Evolutionary conservation across 2,329 filamentous ascomycete species (phyloP), one percentile per base, ranked within the genome.

Genomic region (Talaromyces sp.): DNA sequence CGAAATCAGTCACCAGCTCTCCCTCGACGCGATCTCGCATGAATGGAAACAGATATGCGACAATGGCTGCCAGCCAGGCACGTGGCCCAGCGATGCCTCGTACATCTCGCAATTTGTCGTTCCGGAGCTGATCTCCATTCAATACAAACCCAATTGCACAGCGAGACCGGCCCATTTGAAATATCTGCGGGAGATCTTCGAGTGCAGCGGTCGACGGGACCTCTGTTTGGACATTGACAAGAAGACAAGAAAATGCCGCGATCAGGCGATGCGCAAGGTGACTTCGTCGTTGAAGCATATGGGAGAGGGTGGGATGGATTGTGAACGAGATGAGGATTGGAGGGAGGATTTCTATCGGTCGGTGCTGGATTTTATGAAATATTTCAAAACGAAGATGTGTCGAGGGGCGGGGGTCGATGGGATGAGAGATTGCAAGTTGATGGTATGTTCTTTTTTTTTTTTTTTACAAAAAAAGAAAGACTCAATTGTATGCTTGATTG

Each of bases 341-440:
- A 57, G 51, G 33, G 57, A 25, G 13, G 60, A 59, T 3, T 62
- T 62, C 33, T 62, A 55, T 33, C 51, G 47, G 10, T 56, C 39
- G 33, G 52, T 59, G 4, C 39, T 62, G n/a, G 57, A 59, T 2
- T 54, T 49, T 11, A 62, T 62, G 60, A 47, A 42, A 15, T 62
- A 53, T 62, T 62, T 59, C 44, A 58, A 2, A 30, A 52, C 19
- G 30, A 62, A 44, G 49, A 28, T 62, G 42, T 56, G 55, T 15
- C 25, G 36, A 13, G 55, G 42, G 3, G 4, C 22, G 11, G 51
- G 27, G 1, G n/a, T 52, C 6, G 49, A 54, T n/a, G 42, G 36
- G 39, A 47, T 62, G 28, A 62, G 60, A 47, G 57, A 62, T 42
- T 62, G 60, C 56, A 59, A 54, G 42, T 53, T 62, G 56, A 62